Base-by-base conservation (phyloP, 148 eudicot genomes). In the Arbutus unedo region DNA sequence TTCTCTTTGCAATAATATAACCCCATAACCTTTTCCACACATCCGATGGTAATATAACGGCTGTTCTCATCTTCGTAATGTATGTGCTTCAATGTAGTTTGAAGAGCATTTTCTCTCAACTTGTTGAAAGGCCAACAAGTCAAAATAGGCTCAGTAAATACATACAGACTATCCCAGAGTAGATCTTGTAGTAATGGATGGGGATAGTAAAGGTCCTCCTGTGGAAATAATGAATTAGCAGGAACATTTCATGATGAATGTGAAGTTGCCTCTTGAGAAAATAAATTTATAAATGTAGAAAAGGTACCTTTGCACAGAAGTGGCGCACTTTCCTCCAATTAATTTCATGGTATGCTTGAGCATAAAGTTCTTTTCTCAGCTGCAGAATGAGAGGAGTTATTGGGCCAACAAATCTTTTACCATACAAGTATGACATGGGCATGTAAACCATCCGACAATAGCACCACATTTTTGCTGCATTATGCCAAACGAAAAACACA, bases 391-490 rank as follows among this genome's bases (percentile, higher is more conserved):
- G 88, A 11, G 60, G 45, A 44, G 90, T 90, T 21, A 88, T 86
- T 19, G 88, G 86, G 25, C 84, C 88, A 1, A 85, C 81, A n/a
- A 86, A 89, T 23, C 88, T 89, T 55, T 86, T 87, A 47, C 90
- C 91, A 23, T 88, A 87, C 6, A 90, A 45, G 83, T 90, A 88
- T 8, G 88, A 85, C 90, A 86, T 85, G 59, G 90, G 90, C 88
- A 87, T 55, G 71, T 86, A 88, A 15, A 81, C 79, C 84, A 71
- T 76, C 57, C 89, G 64, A 8, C 64, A 75, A 23, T 86, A 84
- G 54, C 84, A 86, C 88, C 84, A 88, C 83, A 90, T 75, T 79
- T 88, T 88, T 11, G 85, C 89, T 88, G 80, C 79, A 82, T 51
- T 1, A 3, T 13, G 41, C 31, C 16, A 43, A 41, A 19, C n/a